Base-by-base conservation (phyloP, 371 early-diverging fungal genomes). In the Circinella minor region DNA sequence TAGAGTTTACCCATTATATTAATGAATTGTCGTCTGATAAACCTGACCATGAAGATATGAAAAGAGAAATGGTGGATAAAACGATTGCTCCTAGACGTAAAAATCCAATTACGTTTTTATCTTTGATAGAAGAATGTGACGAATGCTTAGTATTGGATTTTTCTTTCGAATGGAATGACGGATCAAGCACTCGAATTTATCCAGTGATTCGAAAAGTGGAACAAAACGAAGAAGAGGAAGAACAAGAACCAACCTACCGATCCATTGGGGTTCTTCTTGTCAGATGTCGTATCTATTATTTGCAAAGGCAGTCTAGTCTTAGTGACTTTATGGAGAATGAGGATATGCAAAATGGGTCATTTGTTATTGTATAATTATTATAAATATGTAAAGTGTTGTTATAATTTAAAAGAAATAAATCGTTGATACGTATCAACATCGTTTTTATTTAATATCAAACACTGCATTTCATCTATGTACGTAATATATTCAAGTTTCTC, bases 1-100 rank as follows among this genome's bases (percentile, higher is more conserved):
- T 57, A 0, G 34, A 57, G 20, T 57, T 57, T 34, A 57, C 57
- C 4, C 57, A 57, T 57, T 57, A 57, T 57, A 57, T 57, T 7
- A 34, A 3, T 7, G 57, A 57, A n/a, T 34, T 57, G 6, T 5
- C 57, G 4, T 27, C 20, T 27, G 57, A 34, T n/a, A 57, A 27
- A 7, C 8, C 15, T 7, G 10, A 18, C 6, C 57, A 57, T 18
- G 57, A 57, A 34, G 14, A 57, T 7, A 57, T 57, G 36, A 27
- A 5, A 18, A 5, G 36, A 18, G 57, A n/a, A n/a, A 34, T 18
- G 9, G 34, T 57, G 27, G 20, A 11, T 34, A 11, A n/a, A 27
- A n/a, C 11, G 4, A 57, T 57, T 34, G 34, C 57, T 57, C 57
- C 57, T 34, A 34, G 57, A 18, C 11, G 34, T 5, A 27, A 57